A percentile compares a stretch with the other conserved stretches of the same genome.
These are phyloP conservation scores for Priceomyces fermenticarens DNA, from an alignment of 805 yeast genomes.

Conservation along the genomic window DNA sequence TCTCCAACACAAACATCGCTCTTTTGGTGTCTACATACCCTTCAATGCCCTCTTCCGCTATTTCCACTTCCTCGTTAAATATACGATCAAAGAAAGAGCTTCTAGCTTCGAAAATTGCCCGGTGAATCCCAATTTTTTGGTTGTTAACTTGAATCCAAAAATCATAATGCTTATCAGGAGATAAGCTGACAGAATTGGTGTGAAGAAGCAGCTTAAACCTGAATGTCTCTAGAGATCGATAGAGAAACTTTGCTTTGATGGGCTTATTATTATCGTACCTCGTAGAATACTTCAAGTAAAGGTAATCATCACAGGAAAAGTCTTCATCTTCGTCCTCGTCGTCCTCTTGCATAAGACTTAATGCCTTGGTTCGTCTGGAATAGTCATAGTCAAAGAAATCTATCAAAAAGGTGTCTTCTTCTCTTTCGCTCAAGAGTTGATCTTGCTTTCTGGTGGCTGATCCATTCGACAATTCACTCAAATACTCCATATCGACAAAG, in stretches of 20 bases:
- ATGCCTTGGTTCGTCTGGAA: not conserved
- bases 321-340: constrained; percentile 9
- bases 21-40: constrained; percentile 18
- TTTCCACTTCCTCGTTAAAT: constrained; percentile 16
- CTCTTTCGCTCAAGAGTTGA: constrained; percentile 37
- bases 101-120: constrained; percentile 26
- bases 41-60: constrained; percentile 18
- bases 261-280: constrained; percentile 12
- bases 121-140: constrained; percentile 33
- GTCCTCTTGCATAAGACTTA: constrained; percentile 6
- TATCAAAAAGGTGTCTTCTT: constrained; percentile 22
- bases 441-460: constrained; percentile 35
- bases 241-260: constrained; percentile 4
- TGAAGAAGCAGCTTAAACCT: no score
- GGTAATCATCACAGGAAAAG: constrained; percentile 18
- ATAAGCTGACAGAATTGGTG: no score
- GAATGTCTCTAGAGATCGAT: no score
- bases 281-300: constrained; percentile 10
- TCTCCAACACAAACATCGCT: constrained; percentile 16
- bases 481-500: constrained; percentile 48
- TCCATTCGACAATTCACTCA: constrained; percentile 46
- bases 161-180: constrained; percentile 24
- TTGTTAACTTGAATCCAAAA: constrained; percentile 23
- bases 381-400: constrained; percentile 25
- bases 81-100: constrained; percentile 25